Base-by-base conservation (phyloP, 176 grass and related monocot species). In the Stipa capillata region DNA sequence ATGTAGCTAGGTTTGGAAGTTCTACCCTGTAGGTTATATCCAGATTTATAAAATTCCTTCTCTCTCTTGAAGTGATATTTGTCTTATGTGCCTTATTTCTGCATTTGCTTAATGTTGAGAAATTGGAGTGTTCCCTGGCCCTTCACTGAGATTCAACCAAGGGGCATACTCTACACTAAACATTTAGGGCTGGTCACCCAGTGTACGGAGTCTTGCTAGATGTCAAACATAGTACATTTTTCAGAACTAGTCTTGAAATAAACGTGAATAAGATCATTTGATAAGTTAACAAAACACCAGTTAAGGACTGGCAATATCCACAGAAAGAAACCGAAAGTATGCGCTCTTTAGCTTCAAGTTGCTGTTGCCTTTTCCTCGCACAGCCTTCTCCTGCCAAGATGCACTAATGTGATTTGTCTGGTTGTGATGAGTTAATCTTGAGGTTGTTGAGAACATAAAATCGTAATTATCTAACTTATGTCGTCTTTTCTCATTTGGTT, bases 141-240 rank as follows among this genome's bases (percentile, higher is more conserved):
- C 49, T 53, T 23, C 17, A 82, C 16, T 74, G 34, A 69, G 21
- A 55, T 55, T 65, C 13, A 44, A 76, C 59, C 71, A 83, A 66
- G 18, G 24, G 45, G 34, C 37, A 9, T 69, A 39, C 54, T 69
- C 4, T 41, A 32, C 41, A 48, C 28, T n/a, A 15, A 23, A 18
- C 57, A 35, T 4, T 63, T 34, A 77, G 8, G 54, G 4, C 24
- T n/a, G n/a, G n/a, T n/a, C n/a, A n/a, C n/a, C n/a, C n/a, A 9
- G 11, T 41, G 36, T 27, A 43, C 0, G 9, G 29, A 55, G 5
- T 66, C 48, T 55, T 62, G 18, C 41, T 60, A 59, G 31, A 72
- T 60, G n/a, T 25, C 32, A 65, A 65, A 34, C 25, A 34, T 54
- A 60, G 52, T 59, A n/a, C 60, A 8, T 37, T 74, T 74, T 74